phyloP scores from a whole-genome alignment of 2,329 filamentous ascomycete genomes.

The Colletotrichum magnum region DNA sequence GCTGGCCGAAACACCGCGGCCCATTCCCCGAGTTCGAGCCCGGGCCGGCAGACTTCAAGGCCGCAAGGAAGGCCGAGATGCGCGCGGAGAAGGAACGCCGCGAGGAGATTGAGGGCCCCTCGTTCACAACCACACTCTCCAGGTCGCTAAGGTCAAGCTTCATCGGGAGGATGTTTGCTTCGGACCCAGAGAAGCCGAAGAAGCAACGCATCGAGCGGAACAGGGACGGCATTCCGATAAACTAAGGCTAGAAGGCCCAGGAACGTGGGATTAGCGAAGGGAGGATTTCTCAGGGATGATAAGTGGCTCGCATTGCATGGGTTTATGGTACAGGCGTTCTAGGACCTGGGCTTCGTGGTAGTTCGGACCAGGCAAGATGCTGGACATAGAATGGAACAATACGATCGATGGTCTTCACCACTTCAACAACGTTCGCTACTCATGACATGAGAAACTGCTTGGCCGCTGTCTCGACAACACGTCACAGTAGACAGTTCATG shows the following conservation, averaged over 20 bases:
- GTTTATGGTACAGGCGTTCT: no score
- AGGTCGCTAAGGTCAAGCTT: slow-evolving; percentile 1
- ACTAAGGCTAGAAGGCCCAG: not conserved
- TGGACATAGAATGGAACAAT: not conserved
- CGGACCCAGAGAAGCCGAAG: slow-evolving; percentile 12
- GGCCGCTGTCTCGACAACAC: no score
- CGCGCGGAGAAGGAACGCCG: slow-evolving; percentile 28
- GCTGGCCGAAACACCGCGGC: slow-evolving; percentile 20
- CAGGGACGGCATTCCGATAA: not conserved
- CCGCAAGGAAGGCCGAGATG: slow-evolving; percentile 35
- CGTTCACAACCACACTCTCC: not conserved
- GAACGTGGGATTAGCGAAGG: not conserved
- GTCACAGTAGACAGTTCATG: no score
- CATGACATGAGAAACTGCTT: not conserved
- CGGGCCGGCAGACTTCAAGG: slow-evolving; percentile 32
- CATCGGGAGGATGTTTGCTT: not conserved
- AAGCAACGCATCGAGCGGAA: not conserved
- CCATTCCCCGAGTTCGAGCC: slow-evolving; percentile 24
- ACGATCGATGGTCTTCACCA: not conserved
- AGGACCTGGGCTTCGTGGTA: no score
- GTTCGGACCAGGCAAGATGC: no score
- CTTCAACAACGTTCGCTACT: not conserved
- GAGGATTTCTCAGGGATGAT: no score
- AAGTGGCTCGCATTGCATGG: no score
- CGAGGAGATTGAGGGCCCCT: not conserved